Base-by-base conservation (phyloP, 768 basidiomycete genomes). In the Jaapia argillacea region DNA sequence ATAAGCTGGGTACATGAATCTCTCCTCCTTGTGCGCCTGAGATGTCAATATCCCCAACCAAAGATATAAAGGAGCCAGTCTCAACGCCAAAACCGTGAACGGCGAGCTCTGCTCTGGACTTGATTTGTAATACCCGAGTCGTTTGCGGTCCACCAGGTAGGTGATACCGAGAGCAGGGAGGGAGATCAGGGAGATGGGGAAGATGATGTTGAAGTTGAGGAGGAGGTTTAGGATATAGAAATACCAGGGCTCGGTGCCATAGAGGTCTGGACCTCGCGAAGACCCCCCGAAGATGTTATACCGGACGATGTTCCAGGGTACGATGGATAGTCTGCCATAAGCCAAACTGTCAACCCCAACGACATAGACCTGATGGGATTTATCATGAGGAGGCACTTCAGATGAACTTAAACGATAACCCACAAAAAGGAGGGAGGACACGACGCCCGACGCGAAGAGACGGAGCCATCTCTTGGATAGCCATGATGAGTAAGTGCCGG, bases 1-100 rank as follows among this genome's bases (percentile, higher is more conserved):
- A 58, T 94, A 98, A 2, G 77, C 83, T 1, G 96, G 94, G 61
- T 82, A 98, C 80, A 97, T 85, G 67, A 99, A 99, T n/a, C 96
- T 74, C 58, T 99, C 96, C 62, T 99, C 96, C 64, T 99, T 99
- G 64, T 99, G 96, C 1, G 84, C 67, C 63, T 98, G 94, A 2
- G 69, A 51, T 3, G 78, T 79, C 51, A 99, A 65, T 48, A 96
- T 82, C 1, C 62, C 74, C 37, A 82, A 54, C 94, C 96, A 98
- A n/a, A 97, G 50, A 63, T 98, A 97, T 48, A 94, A 68, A 1
- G 91, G 91, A n/a, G 73, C 60, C n/a, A 98, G 68, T 27, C 92
- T 74, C 43, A 94, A 59, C 3, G 72, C 74, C 37, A 98, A 65
- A 36, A 89, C 59, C 1, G 75, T 82, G 54, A 83, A 91, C 0